Base-by-base conservation (phyloP, 352 stramenopile species). In the Ophiocytium majus region DNA sequence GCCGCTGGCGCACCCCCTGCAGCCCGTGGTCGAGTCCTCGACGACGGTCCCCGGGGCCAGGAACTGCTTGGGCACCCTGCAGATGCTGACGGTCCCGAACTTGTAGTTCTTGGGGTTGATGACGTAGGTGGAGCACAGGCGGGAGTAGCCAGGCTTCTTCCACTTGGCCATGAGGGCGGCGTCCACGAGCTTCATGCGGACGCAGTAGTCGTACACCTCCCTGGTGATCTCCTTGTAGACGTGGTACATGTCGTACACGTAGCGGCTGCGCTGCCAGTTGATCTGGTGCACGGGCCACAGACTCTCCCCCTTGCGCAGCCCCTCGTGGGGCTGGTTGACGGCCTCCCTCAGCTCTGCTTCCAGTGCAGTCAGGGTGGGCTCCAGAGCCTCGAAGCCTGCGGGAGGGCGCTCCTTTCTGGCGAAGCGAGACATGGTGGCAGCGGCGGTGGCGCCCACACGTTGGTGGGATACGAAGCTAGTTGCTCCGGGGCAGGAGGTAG, bases 71-170 rank as follows among this genome's bases (percentile, higher is more conserved):
- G 97, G 97, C 36, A 99, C 85, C 75, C 97, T 93, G 91, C 97
- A 99, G 87, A 99, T 98, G 76, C 92, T 97, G 32, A 98, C 97
- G 0, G 96, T 99, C 1, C 97, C 97, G 91, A 98, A 99, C 89
- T 99, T 99, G 92, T 98, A 99, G 91, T 99, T 99, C 86, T 96
- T 95, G 32, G 95, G 91, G 92, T 99, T 99, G 89, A 99, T 99
- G 10, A 98, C 96, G 89, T 98, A 99, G 0, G 96, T 99, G 79
- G 92, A 98, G 90, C 97, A 99, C 10, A 99, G 93, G 0, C 95
- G 91, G 89, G 99, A 97, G 89, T 99, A 99, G 36, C 97, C 97
- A 17, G 95, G 94, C 84, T 99, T 99, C 90, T 99, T 99, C 97
- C 97, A 99, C 90, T 99, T 99, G 86, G 96, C 96, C 85, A 99